Evolutionary conservation across 2,329 filamentous ascomycete species (phyloP).

Genomic region (Neodidymelliopsis sp.): DNA sequence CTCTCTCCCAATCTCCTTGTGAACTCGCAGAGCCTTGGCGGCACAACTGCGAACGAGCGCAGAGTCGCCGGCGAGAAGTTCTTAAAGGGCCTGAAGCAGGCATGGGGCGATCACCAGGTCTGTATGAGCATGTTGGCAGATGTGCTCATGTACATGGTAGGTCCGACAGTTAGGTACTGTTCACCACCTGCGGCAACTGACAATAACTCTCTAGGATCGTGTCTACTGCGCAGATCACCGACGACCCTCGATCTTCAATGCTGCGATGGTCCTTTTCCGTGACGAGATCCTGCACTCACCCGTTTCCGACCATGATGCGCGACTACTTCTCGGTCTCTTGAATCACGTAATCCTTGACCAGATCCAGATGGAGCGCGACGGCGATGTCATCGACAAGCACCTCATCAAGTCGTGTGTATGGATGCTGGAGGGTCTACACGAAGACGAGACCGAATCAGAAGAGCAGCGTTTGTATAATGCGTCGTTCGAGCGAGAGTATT

Average conservation of each 20-base stretch:
- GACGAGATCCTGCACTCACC: slow-evolving; percentile 78
- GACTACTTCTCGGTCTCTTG: slow-evolving; percentile 74
- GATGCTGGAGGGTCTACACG: slow-evolving; percentile 90
- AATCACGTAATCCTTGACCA: slow-evolving; percentile 87
- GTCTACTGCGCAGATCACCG: slow-evolving; percentile 78
- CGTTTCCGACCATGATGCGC: slow-evolving; percentile 53
- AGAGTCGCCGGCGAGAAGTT: slow-evolving; percentile 84
- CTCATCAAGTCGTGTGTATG: slow-evolving; percentile 83
- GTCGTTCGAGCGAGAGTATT: slow-evolving; percentile 80
- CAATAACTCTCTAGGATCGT: slow-evolving; percentile 66
- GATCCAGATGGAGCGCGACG: slow-evolving; percentile 89
- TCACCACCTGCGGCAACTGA: neutral
- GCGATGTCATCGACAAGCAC: slow-evolving; percentile 84
- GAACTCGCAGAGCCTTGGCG: slow-evolving; percentile 54
- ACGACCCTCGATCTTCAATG: slow-evolving; percentile 79
- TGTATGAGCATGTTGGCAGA: slow-evolving; percentile 98
- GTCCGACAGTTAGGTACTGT: slow-evolving; percentile 24
- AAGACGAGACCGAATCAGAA: slow-evolving; percentile 79
- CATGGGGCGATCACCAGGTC: slow-evolving; percentile 88
- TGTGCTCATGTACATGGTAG: slow-evolving; percentile 91
- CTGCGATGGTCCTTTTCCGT: slow-evolving; percentile 86
- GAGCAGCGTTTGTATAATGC: slow-evolving; percentile 83
- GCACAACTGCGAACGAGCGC: slow-evolving; percentile 76
- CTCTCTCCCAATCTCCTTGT: slow-evolving; percentile 74
- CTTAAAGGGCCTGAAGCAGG: slow-evolving; percentile 74